Conservation (phyloP, 257 asterid genomes). For the Fraxinus pennsylvanica region DNA sequence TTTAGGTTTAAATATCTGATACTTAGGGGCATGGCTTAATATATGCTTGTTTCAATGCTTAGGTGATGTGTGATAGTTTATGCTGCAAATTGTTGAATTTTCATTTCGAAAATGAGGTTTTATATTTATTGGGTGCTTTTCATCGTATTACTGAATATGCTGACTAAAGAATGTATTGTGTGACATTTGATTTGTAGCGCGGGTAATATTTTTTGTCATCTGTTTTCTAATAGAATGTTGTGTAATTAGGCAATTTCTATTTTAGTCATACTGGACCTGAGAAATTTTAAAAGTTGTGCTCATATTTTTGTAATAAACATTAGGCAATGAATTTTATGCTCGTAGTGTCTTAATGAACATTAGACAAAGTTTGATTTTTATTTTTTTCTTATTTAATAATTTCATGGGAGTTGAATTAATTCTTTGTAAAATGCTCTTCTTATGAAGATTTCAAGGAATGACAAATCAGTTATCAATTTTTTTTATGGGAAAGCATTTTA, state of each 20-base stretch:
- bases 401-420: neutral
- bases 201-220: neutral
- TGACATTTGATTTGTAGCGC: neutral
- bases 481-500: neutral
- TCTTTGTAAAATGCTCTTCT: neutral
- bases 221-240: neutral
- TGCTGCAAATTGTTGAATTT: neutral
- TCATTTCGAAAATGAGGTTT: neutral
- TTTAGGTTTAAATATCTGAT: neutral
- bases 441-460: neutral
- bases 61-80: neutral
- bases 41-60: neutral
- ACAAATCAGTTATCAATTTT: neutral
- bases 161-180: too few relatives aligned
- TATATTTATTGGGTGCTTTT: neutral
- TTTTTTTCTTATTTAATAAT: neutral
- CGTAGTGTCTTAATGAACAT: neutral
- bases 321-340: neutral
- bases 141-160: neutral
- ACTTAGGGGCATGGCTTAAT: neutral
- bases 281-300: constrained; percentile 2
- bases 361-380: neutral
- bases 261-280: neutral
- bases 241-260: neutral
- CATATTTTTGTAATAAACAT: neutral